These are phyloP conservation scores for Arabidopsis arenosa DNA, from an alignment of 345 rosid genomes.

Conservation along the genomic window DNA sequence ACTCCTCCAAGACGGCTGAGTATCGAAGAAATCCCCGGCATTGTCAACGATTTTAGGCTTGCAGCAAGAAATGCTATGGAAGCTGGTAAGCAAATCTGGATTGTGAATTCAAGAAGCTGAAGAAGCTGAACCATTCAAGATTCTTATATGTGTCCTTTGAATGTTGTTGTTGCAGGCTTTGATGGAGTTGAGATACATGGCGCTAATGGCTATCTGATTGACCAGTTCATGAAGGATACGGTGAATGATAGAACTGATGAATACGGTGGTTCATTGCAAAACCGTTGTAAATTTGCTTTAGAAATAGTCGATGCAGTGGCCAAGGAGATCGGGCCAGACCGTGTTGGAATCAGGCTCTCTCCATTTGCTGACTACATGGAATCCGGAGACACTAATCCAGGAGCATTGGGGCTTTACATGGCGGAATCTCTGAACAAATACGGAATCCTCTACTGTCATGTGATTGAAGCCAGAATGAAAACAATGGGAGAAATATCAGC, in stretches of 20 bases:
- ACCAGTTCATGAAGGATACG: slow-evolving; percentile 75
- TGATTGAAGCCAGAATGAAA: slow-evolving; percentile 71
- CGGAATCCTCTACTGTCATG: slow-evolving; percentile 68
- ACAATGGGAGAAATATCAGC: slow-evolving; percentile 37
- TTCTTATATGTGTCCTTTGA: slow-evolving; percentile 21
- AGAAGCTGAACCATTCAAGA: slow-evolving; percentile 3
- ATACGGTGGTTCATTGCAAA: slow-evolving; percentile 72
- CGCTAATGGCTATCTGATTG: slow-evolving; percentile 69
- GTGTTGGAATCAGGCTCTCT: slow-evolving; percentile 73
- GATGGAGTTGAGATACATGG: slow-evolving; percentile 90
- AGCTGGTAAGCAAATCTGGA: slow-evolving; percentile 55
- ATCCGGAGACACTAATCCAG: slow-evolving; percentile 67
- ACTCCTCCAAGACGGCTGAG: slow-evolving; percentile 63
- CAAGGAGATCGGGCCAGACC: slow-evolving; percentile 73
- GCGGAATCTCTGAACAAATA: slow-evolving; percentile 61
- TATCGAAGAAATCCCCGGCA: slow-evolving; percentile 70
- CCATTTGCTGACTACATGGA: slow-evolving; percentile 60
- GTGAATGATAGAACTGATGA: slow-evolving; percentile 74
- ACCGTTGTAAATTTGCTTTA: slow-evolving; percentile 67
- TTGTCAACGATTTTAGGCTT: slow-evolving; percentile 67
- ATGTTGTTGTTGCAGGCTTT: slow-evolving; percentile 53
- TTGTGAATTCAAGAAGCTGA: neutral
- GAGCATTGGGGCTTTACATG: slow-evolving; percentile 67
- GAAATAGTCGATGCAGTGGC: slow-evolving; percentile 69
- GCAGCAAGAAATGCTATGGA: slow-evolving; percentile 84